phyloP scores from a whole-genome alignment of 257 asterid species.

The Euphrasia confusa region DNA sequence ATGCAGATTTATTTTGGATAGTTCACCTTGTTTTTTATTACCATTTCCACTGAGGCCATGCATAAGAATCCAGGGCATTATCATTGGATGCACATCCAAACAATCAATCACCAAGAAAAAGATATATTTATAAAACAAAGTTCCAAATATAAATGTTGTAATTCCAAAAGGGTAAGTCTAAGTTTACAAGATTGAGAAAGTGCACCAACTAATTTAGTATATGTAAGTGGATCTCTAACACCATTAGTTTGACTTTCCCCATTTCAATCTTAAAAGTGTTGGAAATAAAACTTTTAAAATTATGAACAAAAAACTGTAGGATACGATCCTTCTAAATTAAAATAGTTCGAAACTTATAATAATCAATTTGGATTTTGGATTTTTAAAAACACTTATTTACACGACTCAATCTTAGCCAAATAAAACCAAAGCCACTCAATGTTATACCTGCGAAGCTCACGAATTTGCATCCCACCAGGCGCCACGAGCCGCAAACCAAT shows the following conservation, averaged over 20 bases:
- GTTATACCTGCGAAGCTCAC: constrained; percentile 80
- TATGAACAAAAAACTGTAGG: background rate
- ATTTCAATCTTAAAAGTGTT: background rate
- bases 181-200: background rate
- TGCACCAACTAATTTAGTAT: background rate
- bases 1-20: too few species aligned
- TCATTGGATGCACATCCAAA: background rate
- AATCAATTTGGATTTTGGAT: background rate
- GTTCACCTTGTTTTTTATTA: too few species aligned
- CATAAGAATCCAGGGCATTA: background rate
- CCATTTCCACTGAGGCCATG: too few species aligned
- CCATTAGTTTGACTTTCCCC: background rate
- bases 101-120: background rate
- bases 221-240: background rate
- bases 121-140: background rate
- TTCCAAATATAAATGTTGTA: background rate
- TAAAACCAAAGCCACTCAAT: constrained; percentile 7
- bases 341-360: background rate
- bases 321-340: background rate
- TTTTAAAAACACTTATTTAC: background rate
- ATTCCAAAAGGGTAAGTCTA: background rate
- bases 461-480: constrained; percentile 98
- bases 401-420: constrained; percentile 5
- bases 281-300: background rate
- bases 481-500: constrained; percentile 93